These are phyloP conservation scores for Rhodotorula mucilaginosa DNA, from an alignment of 1,284 basidiomycete species.

Conservation along the genomic window DNA sequence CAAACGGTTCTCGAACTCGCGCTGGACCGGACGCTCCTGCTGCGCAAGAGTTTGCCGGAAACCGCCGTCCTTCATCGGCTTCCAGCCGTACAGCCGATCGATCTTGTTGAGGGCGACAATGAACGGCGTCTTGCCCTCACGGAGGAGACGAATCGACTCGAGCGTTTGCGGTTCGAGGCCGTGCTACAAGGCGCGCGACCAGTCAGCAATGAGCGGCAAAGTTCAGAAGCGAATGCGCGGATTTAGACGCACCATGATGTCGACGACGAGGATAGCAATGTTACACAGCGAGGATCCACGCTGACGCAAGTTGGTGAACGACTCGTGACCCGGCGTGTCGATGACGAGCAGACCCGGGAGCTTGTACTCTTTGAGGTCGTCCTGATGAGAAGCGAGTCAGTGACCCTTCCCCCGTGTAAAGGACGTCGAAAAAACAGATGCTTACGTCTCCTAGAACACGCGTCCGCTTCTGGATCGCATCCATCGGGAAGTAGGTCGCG, in stretches of 20 bases:
- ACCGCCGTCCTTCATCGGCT: slow-evolving; percentile 82
- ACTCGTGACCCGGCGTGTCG: slow-evolving; percentile 99
- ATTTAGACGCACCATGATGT: slow-evolving; percentile 77
- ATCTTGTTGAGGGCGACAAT: slow-evolving; percentile 99
- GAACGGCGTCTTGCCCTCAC: slow-evolving; percentile 96
- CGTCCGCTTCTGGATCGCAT: slow-evolving; percentile 94
- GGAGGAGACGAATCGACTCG: slow-evolving; percentile 88
- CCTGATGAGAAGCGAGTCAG: slow-evolving; percentile 52
- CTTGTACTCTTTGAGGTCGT: slow-evolving; percentile 85
- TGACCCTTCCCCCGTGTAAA: neutral
- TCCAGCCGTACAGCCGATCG: slow-evolving; percentile 96
- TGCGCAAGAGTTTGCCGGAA: slow-evolving; percentile 90
- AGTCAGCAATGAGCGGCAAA: slow-evolving; percentile 16
- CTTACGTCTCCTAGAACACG: slow-evolving; percentile 75
- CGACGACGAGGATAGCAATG: slow-evolving; percentile 97
- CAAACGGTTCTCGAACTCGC: slow-evolving; percentile 89
- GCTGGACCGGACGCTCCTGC: slow-evolving; percentile 75
- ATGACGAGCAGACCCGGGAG: slow-evolving; percentile 95
- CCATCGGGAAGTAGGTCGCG: slow-evolving; percentile 99
- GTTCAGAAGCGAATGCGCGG: neutral
- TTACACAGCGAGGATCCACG: slow-evolving; percentile 98
- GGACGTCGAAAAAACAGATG: no score
- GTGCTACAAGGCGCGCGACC: slow-evolving; percentile 59
- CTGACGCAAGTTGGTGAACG: slow-evolving; percentile 94
- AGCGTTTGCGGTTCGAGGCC: slow-evolving; percentile 96